phyloP scores from a whole-genome alignment of 2,329 filamentous ascomycete species.

The Arthroderma uncinatum region DNA sequence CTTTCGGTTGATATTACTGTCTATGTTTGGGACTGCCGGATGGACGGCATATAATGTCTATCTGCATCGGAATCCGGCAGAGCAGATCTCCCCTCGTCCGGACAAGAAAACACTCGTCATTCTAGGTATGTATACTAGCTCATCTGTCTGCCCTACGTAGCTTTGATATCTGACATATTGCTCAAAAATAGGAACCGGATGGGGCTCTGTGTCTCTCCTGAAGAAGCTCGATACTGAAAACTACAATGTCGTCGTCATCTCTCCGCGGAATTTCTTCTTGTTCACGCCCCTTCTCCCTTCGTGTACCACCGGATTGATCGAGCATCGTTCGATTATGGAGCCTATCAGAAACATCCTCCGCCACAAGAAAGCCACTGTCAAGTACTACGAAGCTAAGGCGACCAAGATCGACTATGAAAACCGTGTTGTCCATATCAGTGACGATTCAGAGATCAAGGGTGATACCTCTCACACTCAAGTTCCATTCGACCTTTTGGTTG shows the following conservation, averaged over 20 bases:
- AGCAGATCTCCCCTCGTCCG: slow-evolving; percentile 69
- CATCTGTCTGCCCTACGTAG: not conserved
- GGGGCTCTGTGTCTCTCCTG: slow-evolving; percentile 88
- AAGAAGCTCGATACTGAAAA: slow-evolving; percentile 99
- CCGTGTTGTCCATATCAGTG: slow-evolving; percentile 77
- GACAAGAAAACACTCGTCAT: slow-evolving; percentile 95
- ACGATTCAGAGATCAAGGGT: slow-evolving; percentile 88
- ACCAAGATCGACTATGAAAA: slow-evolving; percentile 89
- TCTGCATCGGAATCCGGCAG: slow-evolving; percentile 64
- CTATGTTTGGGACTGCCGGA: slow-evolving; percentile 55
- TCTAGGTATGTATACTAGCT: slow-evolving; percentile 52
- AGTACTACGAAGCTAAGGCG: slow-evolving; percentile 96
- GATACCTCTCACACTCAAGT: slow-evolving; percentile 73
- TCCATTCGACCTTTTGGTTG: slow-evolving; percentile 93
- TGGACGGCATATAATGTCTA: slow-evolving; percentile 75
- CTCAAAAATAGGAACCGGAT: slow-evolving; percentile 66
- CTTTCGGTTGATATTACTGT: slow-evolving; percentile 74
- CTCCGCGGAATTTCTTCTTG: slow-evolving; percentile 98
- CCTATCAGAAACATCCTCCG: slow-evolving; percentile 91
- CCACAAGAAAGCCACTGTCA: slow-evolving; percentile 85
- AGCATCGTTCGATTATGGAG: slow-evolving; percentile 99
- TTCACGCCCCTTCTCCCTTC: slow-evolving; percentile 96
- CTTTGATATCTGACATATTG: slow-evolving; percentile 12
- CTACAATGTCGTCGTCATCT: slow-evolving; percentile 98
- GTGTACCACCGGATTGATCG: slow-evolving; percentile 92